These are phyloP conservation scores for Solanum etuberosum DNA, from an alignment of 257 asterid species.

Conservation along the genomic window DNA sequence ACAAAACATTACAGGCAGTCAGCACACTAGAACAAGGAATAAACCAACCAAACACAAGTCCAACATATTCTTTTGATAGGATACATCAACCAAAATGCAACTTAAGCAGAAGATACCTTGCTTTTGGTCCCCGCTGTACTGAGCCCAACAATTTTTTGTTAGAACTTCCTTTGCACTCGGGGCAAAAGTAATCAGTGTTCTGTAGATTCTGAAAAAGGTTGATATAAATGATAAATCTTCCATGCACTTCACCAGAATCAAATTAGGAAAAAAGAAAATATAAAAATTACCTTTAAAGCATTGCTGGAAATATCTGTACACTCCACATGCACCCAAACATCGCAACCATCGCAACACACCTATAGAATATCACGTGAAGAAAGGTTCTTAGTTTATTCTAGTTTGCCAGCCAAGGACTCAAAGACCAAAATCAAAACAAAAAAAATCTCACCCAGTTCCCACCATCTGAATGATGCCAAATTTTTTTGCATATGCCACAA, in stretches of 20 bases:
- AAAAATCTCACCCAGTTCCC: constrained; percentile 77
- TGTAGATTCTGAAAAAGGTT: constrained; percentile 43
- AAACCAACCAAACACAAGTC: not conserved
- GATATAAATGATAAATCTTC: constrained; percentile 9
- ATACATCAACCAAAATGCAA: constrained; percentile 1
- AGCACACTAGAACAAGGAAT: not conserved
- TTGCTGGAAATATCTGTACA: constrained; percentile 57
- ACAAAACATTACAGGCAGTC: not conserved
- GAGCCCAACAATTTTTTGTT: constrained; percentile 17
- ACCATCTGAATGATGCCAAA: constrained; percentile 96
- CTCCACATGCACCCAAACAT: constrained; percentile 96
- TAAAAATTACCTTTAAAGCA: constrained; percentile 48
- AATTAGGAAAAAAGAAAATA: not conserved
- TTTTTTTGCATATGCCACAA: constrained; percentile 83
- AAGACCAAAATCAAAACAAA: constrained; percentile 6
- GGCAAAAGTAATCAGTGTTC: constrained; percentile 57
- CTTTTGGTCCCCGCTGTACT: constrained; percentile 18
- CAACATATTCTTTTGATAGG: not conserved
- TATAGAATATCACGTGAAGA: constrained; percentile 3
- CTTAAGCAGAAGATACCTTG: constrained; percentile 27
- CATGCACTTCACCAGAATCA: constrained; percentile 3
- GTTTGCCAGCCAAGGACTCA: not conserved
- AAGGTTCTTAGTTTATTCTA: not conserved
- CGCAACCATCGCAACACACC: constrained; percentile 90
- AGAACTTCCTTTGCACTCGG: constrained; percentile 64